Evolutionary conservation across 352 stramenopile genomes (phyloP), one percentile per base, ranked within the genome.

Genomic region (Phytophthora vignae): DNA sequence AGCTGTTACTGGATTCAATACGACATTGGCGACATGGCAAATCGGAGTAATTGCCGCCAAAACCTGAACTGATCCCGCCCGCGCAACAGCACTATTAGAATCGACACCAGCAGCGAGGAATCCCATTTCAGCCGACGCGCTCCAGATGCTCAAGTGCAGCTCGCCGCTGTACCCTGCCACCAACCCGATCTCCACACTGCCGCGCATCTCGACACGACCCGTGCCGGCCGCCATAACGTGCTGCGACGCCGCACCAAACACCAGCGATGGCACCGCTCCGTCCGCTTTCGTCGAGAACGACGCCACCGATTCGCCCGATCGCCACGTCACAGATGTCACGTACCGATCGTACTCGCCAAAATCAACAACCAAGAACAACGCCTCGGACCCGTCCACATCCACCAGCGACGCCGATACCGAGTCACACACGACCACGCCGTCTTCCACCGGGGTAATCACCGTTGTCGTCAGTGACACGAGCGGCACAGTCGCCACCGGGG

Each of bases 331-430:
- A 2, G 55, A 76, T 44, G 70, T 61, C 38, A 68, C 63, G n/a
- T 69, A 60, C 55, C 22, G 6, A 19, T 42, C 36, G 38, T 65
- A 67, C 31, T 67, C 55, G 1, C 73, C 56, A 3, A 83, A 67
- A 25, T 83, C 55, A 46, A 81, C 55, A 8, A 68, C 60, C 21
- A 87, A 63, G 44, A 73, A 83, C 17, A 81, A 40, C 10, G 42
- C 46, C 48, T 87, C 76, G 0, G 79, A 87, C 12, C 74, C 71
- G 21, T 87, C 79, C 4, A 67, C 57, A 69, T 87, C 79, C 31
- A 79, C 57, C 31, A 87, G 52, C 4, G 63, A 73, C 3, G 73
- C 73, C 19, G n/a, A 29, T 1, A 83, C 62, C 17, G 60, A 56
- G 50, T 74, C 67, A 1, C 67, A 76, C 4, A 74, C 38, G 1